phyloP scores from a whole-genome alignment of 1,139 yeast species.

The Spathaspora jeffriesii region DNA sequence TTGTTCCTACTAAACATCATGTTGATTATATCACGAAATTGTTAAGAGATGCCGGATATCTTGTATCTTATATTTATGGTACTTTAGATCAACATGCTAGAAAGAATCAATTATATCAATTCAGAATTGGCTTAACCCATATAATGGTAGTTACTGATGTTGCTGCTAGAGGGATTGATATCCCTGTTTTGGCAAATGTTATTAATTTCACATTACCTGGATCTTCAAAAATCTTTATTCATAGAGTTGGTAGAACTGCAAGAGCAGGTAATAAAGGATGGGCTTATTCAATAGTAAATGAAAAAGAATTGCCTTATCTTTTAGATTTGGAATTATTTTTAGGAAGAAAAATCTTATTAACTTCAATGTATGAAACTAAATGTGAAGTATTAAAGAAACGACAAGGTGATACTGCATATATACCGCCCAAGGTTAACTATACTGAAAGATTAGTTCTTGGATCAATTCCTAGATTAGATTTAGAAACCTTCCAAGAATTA shows the following conservation, averaged over 20 bases:
- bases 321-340: conserved; percentile 89
- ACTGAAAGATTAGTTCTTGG: conserved; percentile 84
- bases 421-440: conserved; percentile 63
- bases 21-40: conserved; percentile 84
- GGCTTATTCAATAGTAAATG: conserved; percentile 91
- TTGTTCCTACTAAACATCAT: conserved; percentile 97
- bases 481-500: conserved; percentile 76
- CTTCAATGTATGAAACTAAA: conserved; percentile 68
- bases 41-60: conserved; percentile 77
- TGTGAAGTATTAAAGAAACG: conserved; percentile 49
- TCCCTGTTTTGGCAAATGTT: conserved; percentile 94
- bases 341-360: conserved; percentile 76
- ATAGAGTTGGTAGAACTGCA: conserved; percentile 99
- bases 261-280: conserved; percentile 98
- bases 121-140: conserved; percentile 80
- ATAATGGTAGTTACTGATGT: conserved; percentile 95
- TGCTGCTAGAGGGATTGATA: conserved; percentile 99
- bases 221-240: conserved; percentile 90
- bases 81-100: conserved; percentile 95
- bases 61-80: conserved; percentile 90
- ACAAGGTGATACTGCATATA: conserved; percentile 37
- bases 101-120: conserved; percentile 82
- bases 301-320: conserved; percentile 84
- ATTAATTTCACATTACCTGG: conserved; percentile 89
- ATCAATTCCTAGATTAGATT: conserved; percentile 66